Percentiles rank a stretch among this genome's conserved stretches.
These are phyloP conservation scores for Coemansia furcata DNA, from an alignment of 192 early-diverging fungal species.

Conservation along the genomic window DNA sequence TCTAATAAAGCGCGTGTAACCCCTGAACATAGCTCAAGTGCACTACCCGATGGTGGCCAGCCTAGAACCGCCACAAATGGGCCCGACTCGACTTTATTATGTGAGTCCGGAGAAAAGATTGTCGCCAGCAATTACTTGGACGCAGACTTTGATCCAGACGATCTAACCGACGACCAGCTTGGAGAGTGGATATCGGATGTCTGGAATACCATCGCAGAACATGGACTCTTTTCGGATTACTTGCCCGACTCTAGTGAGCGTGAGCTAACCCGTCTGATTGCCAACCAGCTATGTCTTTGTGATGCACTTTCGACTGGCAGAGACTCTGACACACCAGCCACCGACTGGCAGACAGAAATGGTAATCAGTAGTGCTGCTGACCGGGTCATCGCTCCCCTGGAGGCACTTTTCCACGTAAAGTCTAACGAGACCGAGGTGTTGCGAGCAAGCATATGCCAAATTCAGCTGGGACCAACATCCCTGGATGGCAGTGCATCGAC, in stretches of 20 bases:
- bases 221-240: background rate
- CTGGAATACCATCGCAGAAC: slow-evolving; percentile 23
- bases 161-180: slow-evolving; percentile 30
- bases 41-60: background rate
- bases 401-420: slow-evolving; percentile 18
- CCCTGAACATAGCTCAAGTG: background rate
- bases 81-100: background rate
- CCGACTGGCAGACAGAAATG: slow-evolving; percentile 6
- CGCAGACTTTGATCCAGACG: slow-evolving; percentile 33
- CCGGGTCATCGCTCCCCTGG: slow-evolving; percentile 9
- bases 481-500: background rate
- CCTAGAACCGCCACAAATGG: background rate
- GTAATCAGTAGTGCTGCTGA: background rate
- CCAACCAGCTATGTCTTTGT: slow-evolving; percentile 22
- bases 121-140: background rate
- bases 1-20: background rate
- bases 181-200: slow-evolving; percentile 28
- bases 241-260: slow-evolving; percentile 24
- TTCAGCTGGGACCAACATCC: slow-evolving; percentile 1
- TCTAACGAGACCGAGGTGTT: slow-evolving; percentile 28
- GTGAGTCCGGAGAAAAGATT: background rate
- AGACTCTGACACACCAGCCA: no score
- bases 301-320: background rate
- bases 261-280: slow-evolving; percentile 30
- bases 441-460: slow-evolving; percentile 13